Percentiles rank a stretch among this genome's conserved stretches.
Conservation (phyloP, 768 basidiomycete genomes). For the Lyophyllum semitale region DNA sequence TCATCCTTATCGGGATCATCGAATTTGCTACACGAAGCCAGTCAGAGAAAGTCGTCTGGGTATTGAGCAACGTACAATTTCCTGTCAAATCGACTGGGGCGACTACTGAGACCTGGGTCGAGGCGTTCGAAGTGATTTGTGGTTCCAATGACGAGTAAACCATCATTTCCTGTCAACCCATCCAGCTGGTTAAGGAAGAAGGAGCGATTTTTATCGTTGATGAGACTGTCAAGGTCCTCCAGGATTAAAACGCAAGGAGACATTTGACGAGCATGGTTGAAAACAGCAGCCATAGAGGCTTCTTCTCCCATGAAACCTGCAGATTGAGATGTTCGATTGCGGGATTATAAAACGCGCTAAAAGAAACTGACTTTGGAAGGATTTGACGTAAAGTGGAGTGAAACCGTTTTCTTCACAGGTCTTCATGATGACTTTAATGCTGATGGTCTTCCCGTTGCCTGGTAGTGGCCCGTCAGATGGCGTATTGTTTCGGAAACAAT, state of each 20-base stretch:
- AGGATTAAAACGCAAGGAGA: slow-evolving; percentile 68
- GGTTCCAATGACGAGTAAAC: slow-evolving; percentile 73
- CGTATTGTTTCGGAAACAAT: not conserved
- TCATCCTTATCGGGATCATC: slow-evolving; percentile 68
- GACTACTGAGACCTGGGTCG: slow-evolving; percentile 72
- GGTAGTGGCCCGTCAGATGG: not conserved
- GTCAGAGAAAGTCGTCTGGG: not conserved
- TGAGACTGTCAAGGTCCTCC: slow-evolving; percentile 70
- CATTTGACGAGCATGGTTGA: slow-evolving; percentile 69
- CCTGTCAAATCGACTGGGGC: slow-evolving; percentile 85
- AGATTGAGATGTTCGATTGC: not conserved
- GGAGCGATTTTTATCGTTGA: slow-evolving; percentile 76
- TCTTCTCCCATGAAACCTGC: slow-evolving; percentile 67
- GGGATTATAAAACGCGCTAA: not conserved
- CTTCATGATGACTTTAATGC: slow-evolving; percentile 82
- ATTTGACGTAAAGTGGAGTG: slow-evolving; percentile 78
- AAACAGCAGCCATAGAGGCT: slow-evolving; percentile 64
- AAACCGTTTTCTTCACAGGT: slow-evolving; percentile 62
- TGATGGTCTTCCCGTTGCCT: slow-evolving; percentile 88
- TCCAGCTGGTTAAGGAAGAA: slow-evolving; percentile 91
- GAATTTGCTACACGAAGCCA: slow-evolving; percentile 55
- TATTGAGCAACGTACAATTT: slow-evolving; percentile 63
- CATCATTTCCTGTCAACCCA: slow-evolving; percentile 78
- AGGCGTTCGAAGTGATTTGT: slow-evolving; percentile 85
- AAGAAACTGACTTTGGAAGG: slow-evolving; percentile 58